These are phyloP conservation scores for Sclerotinia glacialis DNA, from an alignment of 2,329 filamentous ascomycete genomes.

Conservation along the genomic window DNA sequence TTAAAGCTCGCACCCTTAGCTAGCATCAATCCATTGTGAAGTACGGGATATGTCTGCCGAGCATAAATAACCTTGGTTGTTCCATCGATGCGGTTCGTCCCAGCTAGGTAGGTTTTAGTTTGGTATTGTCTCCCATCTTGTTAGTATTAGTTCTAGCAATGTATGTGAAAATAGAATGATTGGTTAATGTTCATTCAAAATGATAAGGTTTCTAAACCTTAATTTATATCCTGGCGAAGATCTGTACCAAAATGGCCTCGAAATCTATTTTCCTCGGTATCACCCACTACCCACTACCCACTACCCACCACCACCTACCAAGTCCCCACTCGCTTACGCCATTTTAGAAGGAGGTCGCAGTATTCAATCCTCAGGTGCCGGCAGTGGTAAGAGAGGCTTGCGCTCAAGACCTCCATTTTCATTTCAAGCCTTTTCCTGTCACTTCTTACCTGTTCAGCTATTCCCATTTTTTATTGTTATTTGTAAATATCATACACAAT, in stretches of 20 bases:
- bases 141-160: too few relatives aligned
- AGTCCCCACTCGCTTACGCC: neutral
- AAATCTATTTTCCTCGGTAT: constrained; percentile 1
- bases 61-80: neutral
- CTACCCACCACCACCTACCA: too few relatives aligned
- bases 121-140: neutral
- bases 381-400: constrained; percentile 9
- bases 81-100: neutral
- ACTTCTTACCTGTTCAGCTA: neutral
- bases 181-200: neutral
- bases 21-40: neutral
- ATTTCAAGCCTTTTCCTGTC: neutral
- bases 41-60: neutral
- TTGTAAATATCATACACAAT: neutral
- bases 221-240: constrained; percentile 6
- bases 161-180: neutral
- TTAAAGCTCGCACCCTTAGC: neutral
- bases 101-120: neutral
- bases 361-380: neutral
- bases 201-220: constrained; percentile 4
- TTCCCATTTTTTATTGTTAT: neutral
- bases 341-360: neutral
- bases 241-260: constrained; percentile 2
- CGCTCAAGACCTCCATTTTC: neutral
- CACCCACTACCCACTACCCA: too few relatives aligned